Evolutionary conservation across 345 rosid species (phyloP).

Genomic region (Raphanus raphanistrum): DNA sequence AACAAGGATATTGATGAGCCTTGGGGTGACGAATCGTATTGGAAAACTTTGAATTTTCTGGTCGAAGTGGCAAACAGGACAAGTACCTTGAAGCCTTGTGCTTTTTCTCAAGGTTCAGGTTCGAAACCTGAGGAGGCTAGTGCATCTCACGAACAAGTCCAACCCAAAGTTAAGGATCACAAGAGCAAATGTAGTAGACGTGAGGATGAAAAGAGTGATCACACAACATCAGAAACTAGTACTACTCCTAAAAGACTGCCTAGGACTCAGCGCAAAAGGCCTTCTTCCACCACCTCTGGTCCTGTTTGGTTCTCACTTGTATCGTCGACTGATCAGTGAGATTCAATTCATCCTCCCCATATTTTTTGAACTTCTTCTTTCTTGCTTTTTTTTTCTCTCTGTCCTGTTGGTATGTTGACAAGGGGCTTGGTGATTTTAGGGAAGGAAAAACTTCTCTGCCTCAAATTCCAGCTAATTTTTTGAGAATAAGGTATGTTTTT

Average conservation of each 20-base stretch:
- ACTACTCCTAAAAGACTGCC: conserved; percentile 59
- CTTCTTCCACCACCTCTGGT: conserved; percentile 46
- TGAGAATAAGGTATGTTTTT: conserved; percentile 70
- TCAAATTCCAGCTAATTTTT: conserved; percentile 61
- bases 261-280: conserved; percentile 56
- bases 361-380: conserved; percentile 4
- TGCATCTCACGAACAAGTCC: conserved; percentile 38
- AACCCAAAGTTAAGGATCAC: conserved; percentile 48
- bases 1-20: conserved; percentile 46
- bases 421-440: conserved; percentile 51
- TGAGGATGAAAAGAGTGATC: conserved; percentile 49
- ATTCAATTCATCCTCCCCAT: conserved; percentile 18
- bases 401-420: conserved; percentile 26
- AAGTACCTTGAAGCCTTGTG: conserved; percentile 61
- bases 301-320: conserved; percentile 88
- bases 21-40: conserved; percentile 60
- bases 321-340: conserved; percentile 82
- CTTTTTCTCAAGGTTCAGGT: conserved; percentile 49
- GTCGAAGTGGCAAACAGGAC: conserved; percentile 86
- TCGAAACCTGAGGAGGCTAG: conserved; percentile 38
- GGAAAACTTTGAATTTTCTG: conserved; percentile 82
- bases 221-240: conserved; percentile 45
- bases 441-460: conserved; percentile 68
- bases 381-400: not conserved
- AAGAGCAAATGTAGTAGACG: conserved; percentile 46